Conservation (phyloP, 2,329 filamentous ascomycete genomes). For the Paecilomyces variotii region DNA sequence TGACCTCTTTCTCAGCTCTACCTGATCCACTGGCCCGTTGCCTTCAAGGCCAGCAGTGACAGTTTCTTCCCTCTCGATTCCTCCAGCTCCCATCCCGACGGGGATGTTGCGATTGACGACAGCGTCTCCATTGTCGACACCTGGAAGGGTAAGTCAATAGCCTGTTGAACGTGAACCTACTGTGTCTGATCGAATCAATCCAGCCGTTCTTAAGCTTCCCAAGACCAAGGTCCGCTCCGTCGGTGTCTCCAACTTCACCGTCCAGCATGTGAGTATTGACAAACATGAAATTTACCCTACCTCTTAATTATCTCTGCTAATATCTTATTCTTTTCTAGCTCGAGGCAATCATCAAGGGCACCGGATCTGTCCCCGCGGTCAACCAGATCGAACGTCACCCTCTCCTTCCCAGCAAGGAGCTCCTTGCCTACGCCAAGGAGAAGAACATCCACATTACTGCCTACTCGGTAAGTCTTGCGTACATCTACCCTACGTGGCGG, state of each 20-base stretch:
- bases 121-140: constrained; percentile 33
- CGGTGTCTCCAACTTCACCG: constrained; percentile 36
- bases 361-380: constrained; percentile 52
- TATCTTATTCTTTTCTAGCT: constrained; percentile 22
- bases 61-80: constrained; percentile 40
- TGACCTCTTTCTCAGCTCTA: constrained; percentile 20
- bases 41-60: constrained; percentile 31
- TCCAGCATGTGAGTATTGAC: constrained; percentile 22
- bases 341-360: constrained; percentile 47
- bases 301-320: neutral
- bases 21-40: constrained; percentile 41
- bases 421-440: constrained; percentile 49
- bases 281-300: neutral
- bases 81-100: constrained; percentile 27
- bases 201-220: constrained; percentile 36
- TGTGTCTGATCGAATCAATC: neutral
- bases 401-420: constrained; percentile 54
- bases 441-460: constrained; percentile 55
- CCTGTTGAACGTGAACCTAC: neutral
- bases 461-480: constrained; percentile 44
- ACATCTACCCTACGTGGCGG: too few relatives aligned
- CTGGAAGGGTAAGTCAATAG: constrained; percentile 29
- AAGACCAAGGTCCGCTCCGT: constrained; percentile 35
- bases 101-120: constrained; percentile 39
- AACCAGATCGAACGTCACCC: constrained; percentile 66